These are phyloP conservation scores for Umbelopsis ramanniana DNA, from an alignment of 192 early-diverging fungal genomes.

Conservation along the genomic window DNA sequence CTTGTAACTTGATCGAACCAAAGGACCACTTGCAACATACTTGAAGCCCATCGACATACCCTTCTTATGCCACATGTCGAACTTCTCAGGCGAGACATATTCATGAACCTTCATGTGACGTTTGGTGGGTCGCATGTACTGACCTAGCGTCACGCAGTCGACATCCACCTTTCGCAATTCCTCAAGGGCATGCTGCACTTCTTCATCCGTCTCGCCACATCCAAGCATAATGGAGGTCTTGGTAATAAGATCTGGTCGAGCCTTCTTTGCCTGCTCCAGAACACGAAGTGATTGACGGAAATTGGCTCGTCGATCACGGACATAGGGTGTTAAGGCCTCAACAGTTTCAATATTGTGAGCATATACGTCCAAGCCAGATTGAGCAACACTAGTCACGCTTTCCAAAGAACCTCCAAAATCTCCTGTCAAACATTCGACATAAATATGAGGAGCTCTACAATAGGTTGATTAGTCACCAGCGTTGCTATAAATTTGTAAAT, in stretches of 20 bases:
- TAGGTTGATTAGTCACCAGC: not conserved
- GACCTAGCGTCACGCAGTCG: conserved; percentile 96
- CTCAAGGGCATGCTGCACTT: conserved; percentile 86
- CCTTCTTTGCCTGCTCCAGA: conserved; percentile 84
- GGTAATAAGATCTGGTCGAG: conserved; percentile 82
- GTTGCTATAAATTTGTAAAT: too few relatives aligned
- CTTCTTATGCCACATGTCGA: conserved; percentile 83
- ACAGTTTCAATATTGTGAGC: conserved; percentile 99
- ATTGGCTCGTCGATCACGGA: conserved; percentile 90
- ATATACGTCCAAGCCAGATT: conserved; percentile 94
- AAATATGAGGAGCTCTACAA: conserved; percentile 81
- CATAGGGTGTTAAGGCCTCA: conserved; percentile 83
- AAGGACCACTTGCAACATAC: conserved; percentile 94
- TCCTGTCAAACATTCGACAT: conserved; percentile 96
- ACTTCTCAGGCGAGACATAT: conserved; percentile 92
- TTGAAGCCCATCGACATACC: conserved; percentile 88
- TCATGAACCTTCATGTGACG: conserved; percentile 97
- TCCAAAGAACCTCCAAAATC: conserved; percentile 86
- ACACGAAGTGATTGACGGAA: conserved; percentile 93
- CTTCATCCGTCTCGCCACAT: conserved; percentile 93
- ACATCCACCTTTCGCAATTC: conserved; percentile 82
- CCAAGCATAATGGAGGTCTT: conserved; percentile 99
- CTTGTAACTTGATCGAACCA: conserved; percentile 95
- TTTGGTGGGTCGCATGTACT: conserved; percentile 99
- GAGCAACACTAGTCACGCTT: conserved; percentile 81